These are phyloP conservation scores for Diaporthe nobilis DNA, from an alignment of 2,329 filamentous ascomycete genomes.

Conservation along the genomic window DNA sequence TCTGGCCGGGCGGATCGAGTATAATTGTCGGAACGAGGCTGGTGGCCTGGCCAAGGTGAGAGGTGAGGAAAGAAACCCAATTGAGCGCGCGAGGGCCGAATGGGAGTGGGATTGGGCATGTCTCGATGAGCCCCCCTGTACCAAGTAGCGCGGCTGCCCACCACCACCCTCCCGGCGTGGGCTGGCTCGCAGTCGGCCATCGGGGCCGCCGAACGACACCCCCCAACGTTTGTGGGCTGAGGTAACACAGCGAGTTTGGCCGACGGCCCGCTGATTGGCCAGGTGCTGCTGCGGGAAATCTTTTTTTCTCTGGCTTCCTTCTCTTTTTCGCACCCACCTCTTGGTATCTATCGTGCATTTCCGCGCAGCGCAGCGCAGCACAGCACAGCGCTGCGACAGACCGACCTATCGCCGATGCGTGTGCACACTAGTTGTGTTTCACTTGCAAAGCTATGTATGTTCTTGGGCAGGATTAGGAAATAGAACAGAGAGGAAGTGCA, in stretches of 20 bases:
- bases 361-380: not conserved
- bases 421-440: constrained; percentile 8
- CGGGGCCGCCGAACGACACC: constrained; percentile 24
- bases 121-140: not conserved
- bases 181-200: constrained; percentile 11
- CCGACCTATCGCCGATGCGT: constrained; percentile 29
- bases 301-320: not conserved
- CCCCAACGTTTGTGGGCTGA: not conserved
- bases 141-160: not conserved
- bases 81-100: not conserved
- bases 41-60: constrained; percentile 15
- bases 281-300: not conserved
- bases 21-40: not conserved
- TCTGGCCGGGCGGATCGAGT: constrained; percentile 15
- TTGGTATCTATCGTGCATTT: constrained; percentile 9
- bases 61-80: no score
- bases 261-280: constrained; percentile 17
- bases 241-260: not conserved
- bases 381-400: not conserved
- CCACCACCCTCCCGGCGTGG: not conserved
- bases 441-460: not conserved
- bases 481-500: not conserved
- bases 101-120: not conserved
- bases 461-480: not conserved
- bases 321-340: constrained; percentile 17